Conservation (phyloP, 163 green algal species). For the Botryococcus braunii region DNA sequence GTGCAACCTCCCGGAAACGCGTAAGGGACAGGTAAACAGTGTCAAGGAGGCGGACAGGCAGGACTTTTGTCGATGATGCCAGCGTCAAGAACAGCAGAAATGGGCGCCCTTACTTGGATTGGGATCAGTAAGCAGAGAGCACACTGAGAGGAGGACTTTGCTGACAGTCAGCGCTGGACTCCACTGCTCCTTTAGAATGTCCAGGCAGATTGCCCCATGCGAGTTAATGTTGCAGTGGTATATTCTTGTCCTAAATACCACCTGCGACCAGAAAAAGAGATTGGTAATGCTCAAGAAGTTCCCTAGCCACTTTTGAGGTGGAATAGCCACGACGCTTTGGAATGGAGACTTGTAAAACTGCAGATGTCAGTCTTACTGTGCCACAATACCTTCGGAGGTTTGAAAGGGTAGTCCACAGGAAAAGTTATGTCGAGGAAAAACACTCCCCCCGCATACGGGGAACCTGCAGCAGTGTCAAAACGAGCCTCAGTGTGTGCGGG, state of each 20-base stretch:
- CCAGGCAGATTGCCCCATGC: conserved; percentile 67
- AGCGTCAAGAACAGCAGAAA: not conserved
- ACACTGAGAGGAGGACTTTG: conserved; percentile 93
- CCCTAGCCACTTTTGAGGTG: not conserved
- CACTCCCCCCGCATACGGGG: conserved; percentile 79
- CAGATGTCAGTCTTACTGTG: not conserved
- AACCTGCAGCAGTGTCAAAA: conserved; percentile 11
- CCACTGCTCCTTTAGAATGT: conserved; percentile 96
- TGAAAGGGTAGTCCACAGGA: conserved; percentile 95
- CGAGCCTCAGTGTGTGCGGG: not conserved
- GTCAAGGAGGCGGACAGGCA: not conserved
- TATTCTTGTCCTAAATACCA: conserved; percentile 89
- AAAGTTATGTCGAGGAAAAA: conserved; percentile 98
- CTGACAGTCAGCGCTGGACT: conserved; percentile 87
- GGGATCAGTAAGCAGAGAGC: conserved; percentile 94
- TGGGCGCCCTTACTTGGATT: conserved; percentile 74
- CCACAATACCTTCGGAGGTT: conserved; percentile 79
- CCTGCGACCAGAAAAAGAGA: conserved; percentile 31
- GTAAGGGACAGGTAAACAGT: not conserved
- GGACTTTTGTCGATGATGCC: not conserved
- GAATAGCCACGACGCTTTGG: no score
- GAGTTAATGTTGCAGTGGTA: conserved; percentile 99
- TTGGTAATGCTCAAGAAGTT: not conserved
- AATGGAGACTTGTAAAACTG: conserved; percentile 8
- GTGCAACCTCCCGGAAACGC: not conserved